Evolutionary conservation across 208 protist species (phyloP).

Genomic region (Giardia duodenalis): DNA sequence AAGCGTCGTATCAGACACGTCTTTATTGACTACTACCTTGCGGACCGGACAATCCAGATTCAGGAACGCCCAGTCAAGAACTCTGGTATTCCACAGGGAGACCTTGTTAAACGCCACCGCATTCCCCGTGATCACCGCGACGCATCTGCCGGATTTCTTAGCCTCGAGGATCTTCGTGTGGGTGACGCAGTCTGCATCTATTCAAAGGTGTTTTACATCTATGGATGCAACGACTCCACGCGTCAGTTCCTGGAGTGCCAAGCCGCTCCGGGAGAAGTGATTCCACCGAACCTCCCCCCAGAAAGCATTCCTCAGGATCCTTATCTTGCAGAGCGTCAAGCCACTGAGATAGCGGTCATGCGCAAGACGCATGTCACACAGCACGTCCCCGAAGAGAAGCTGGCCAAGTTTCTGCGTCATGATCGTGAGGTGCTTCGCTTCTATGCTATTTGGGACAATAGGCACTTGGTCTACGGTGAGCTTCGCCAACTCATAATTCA

Average conservation of each 20-base stretch:
- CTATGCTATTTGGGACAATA: slow-evolving; percentile 71
- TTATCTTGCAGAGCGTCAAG: background rate
- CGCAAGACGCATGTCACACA: background rate
- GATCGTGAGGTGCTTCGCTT: slow-evolving; percentile 81
- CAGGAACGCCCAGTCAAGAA: slow-evolving; percentile 68
- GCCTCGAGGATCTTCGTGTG: slow-evolving; percentile 64
- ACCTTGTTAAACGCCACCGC: slow-evolving; percentile 61
- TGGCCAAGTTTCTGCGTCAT: slow-evolving; percentile 42
- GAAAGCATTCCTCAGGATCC: slow-evolving; percentile 43
- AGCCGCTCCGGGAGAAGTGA: slow-evolving; percentile 53
- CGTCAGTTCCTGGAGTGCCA: slow-evolving; percentile 64
- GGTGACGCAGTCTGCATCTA: slow-evolving; percentile 62
- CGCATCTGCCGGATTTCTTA: slow-evolving; percentile 57
- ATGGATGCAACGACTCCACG: slow-evolving; percentile 75
- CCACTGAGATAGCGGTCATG: background rate
- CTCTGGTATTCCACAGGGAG: slow-evolving; percentile 68
- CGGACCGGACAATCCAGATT: slow-evolving; percentile 72
- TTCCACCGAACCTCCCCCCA: slow-evolving; percentile 57
- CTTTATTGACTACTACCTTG: slow-evolving; percentile 69
- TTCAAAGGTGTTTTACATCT: slow-evolving; percentile 63
- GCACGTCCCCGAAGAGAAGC: slow-evolving; percentile 43
- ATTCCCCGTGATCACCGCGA: slow-evolving; percentile 56
- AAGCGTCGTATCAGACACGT: slow-evolving; percentile 64
- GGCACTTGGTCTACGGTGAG: slow-evolving; percentile 60
- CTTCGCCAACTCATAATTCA: slow-evolving; percentile 66